These are phyloP conservation scores for Fusarium continuum DNA, from an alignment of 2,329 filamentous ascomycete species.

Conservation along the genomic window DNA sequence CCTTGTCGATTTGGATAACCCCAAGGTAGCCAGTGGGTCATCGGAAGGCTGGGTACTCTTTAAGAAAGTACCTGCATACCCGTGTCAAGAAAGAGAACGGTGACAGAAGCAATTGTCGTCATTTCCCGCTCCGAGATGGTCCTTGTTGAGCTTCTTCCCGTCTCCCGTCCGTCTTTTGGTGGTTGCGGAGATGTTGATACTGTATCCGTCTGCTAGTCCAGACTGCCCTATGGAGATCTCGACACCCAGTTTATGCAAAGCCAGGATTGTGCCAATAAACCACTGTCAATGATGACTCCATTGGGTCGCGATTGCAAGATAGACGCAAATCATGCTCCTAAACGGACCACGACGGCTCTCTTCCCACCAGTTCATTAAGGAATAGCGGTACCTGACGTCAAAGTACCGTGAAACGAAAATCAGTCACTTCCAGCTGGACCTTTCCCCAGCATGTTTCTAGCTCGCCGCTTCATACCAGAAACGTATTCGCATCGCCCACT, in stretches of 20 bases:
- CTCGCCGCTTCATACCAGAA: constrained; percentile 39
- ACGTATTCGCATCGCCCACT: constrained; percentile 40
- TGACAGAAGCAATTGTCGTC: constrained; percentile 28
- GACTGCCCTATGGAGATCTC: constrained; percentile 8
- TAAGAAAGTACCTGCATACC: constrained; percentile 18
- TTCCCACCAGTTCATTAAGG: constrained; percentile 7
- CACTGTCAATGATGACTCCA: constrained; percentile 16
- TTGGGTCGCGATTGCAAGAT: constrained; percentile 28
- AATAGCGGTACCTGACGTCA: constrained; percentile 19
- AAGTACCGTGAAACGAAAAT: constrained; percentile 37
- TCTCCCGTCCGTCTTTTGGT: constrained; percentile 10
- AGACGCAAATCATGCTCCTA: constrained; percentile 9
- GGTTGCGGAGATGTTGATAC: background rate
- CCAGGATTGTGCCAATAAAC: background rate
- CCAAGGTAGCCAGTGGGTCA: constrained; percentile 18
- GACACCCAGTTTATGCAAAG: background rate
- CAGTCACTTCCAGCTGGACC: constrained; percentile 33
- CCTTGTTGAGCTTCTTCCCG: constrained; percentile 10
- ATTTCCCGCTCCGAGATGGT: constrained; percentile 16
- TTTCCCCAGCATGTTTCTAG: constrained; percentile 39
- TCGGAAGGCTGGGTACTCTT: constrained; percentile 7
- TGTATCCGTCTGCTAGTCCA: background rate
- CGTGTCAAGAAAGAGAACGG: constrained; percentile 3
- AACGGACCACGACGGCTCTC: constrained; percentile 6
- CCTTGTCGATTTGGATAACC: constrained; percentile 22